Evolutionary conservation across 2,329 filamentous ascomycete species (phyloP), one percentile per base, ranked within the genome.

Genomic region (Hypoxylon sp.): DNA sequence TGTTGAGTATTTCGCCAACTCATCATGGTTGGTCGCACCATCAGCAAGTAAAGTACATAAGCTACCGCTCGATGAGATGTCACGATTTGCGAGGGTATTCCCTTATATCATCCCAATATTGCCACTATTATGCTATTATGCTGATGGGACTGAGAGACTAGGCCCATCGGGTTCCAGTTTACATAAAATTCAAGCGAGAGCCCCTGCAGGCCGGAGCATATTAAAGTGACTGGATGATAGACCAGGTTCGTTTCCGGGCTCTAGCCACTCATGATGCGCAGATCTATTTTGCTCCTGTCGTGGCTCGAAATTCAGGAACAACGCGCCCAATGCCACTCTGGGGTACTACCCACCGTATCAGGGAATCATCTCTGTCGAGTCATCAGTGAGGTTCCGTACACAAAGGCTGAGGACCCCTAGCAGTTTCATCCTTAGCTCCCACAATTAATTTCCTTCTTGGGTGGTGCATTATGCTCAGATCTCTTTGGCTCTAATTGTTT

Each of bases 401-500:
- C 14, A 48, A 30, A 60, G 29, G 34, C 29, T 52, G 30, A 41
- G 29, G 16, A 25, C 51, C 61, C 65, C 61, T 54, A 37, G 47
- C 53, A 62, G 70, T 72, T 72, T 71, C 69, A 72, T 45, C 64
- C 63, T 68, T 63, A 55, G 32, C 67, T 65, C 29, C 69, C 61
- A 66, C 25, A 68, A 67, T 70, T 67, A 67, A 68, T 71, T 67
- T 70, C 68, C 64, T 51, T 54, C 23, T 55, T 53, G 46, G 46
- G 46, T 34, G 52, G 51, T 39, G 50, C 61, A 55, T 69, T 47
- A 68, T 69, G 67, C 55, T 60, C 57, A 29, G 29, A 30, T 61
- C 50, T 72, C 70, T 66, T 67, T 70, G 67, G 68, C 47, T 61
- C 45, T 46, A 39, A 53, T 41, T 52, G 46, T 63, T 32, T 60